A percentile compares a stretch with the other conserved stretches of the same genome.
Evolutionary conservation across 2,329 filamentous ascomycete species (phyloP).

Genomic region (Neocucurbitaria cava): DNA sequence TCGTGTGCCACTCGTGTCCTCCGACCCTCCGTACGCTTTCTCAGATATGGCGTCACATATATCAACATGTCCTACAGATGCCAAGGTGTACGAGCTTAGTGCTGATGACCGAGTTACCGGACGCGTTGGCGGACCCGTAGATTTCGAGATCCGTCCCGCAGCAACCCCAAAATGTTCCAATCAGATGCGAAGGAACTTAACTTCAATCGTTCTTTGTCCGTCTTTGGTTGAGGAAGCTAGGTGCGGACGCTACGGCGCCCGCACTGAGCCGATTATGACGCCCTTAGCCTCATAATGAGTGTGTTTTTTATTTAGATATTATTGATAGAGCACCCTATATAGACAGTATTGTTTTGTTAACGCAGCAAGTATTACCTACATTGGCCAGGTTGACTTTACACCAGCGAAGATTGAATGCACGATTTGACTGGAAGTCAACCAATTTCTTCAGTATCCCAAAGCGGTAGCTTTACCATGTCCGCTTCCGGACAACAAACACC

Average conservation of each 20-base stretch:
- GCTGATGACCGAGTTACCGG: not conserved
- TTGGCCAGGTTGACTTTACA: constrained; percentile 23
- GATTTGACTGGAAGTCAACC: constrained; percentile 7
- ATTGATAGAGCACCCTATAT: not conserved
- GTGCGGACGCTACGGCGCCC: not conserved
- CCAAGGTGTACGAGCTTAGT: not conserved
- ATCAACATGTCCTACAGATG: not conserved
- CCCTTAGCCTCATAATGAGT: not conserved
- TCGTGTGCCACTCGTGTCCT: not conserved
- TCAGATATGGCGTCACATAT: not conserved
- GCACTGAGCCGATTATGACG: not conserved
- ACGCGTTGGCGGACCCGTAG: not conserved
- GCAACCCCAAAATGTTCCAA: not conserved
- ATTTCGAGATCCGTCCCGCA: not conserved
- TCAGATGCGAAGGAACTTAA: not conserved
- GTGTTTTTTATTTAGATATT: not conserved
- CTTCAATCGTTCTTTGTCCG: not conserved
- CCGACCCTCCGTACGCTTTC: not conserved
- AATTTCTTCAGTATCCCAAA: not conserved
- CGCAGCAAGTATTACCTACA: not conserved
- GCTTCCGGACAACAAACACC: constrained; percentile 7
- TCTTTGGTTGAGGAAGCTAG: not conserved
- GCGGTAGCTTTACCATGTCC: not conserved
- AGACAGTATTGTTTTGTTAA: not conserved
- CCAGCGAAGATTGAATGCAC: constrained; percentile 8